Base-by-base conservation (phyloP, 495 filamentous ascomycete genomes). In the Tuber borchii region DNA sequence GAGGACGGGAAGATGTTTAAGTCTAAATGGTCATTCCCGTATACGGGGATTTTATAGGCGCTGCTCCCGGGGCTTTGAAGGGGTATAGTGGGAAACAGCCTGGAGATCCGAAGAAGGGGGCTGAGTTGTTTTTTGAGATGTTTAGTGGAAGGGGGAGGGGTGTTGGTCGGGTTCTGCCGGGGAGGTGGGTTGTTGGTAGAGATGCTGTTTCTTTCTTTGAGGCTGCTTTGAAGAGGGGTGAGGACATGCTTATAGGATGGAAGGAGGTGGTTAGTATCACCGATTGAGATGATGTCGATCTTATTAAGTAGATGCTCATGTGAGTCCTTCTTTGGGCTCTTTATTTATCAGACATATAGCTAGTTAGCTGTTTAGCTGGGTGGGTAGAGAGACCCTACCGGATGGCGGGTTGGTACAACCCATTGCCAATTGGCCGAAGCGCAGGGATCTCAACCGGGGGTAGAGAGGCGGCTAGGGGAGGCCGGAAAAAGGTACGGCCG, bases 61-160 rank as follows among this genome's bases (percentile, higher is more conserved):
- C 2, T 56, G 51, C 51, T 26, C 51, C n/a, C 10, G 51, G 51
- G 51, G n/a, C 17, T 14, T 14, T 56, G 51, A 31, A 31, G n/a
- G 51, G n/a, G 10, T 2, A 31, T 26, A 61, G n/a, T 73, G 37
- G 73, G 46, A 85, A 83, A 2, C 85, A 86, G 75, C 74, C 77
- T 31, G 85, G 85, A 1, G 84, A 86, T 79, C 78, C 85, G 20
- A 75, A 68, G 43, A 83, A 82, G 69, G 82, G 73, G 4, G 84
- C 83, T 6, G 61, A 84, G 39, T 72, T 82, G 7, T 80, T 85
- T 31, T 71, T 86, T 31, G 85, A 86, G 74, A 70, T 85, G 16
- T 83, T 86, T 0, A 80, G 51, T 31, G n/a, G 51, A n/a, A 61
- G 51, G n/a, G 51, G 51, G 51, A 61, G 51, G 26, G 51, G 51